Conservation (phyloP, 2,329 filamentous ascomycete species). For the Graphilbum fragrans region DNA sequence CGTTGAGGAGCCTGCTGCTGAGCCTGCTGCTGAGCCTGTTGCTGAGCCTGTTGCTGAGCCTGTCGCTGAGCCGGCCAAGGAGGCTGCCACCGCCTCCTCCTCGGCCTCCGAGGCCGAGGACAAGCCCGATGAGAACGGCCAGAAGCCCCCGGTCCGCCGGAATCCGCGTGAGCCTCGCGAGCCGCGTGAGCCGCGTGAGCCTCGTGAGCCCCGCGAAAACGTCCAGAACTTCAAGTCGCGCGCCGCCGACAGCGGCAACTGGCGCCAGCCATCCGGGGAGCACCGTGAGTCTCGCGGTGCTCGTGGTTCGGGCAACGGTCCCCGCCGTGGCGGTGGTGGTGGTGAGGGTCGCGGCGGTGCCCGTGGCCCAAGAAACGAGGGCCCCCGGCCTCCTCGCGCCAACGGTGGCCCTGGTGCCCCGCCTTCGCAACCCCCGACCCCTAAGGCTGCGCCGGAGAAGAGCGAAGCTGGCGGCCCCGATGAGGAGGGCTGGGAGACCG, state of each 20-base stretch:
- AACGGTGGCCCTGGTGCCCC: constrained; percentile 30
- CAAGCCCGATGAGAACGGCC: constrained; percentile 14
- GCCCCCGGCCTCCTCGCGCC: constrained; percentile 32
- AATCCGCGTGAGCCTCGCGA: constrained; percentile 17
- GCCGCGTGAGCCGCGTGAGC: constrained; percentile 20
- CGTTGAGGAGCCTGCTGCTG: constrained; percentile 1
- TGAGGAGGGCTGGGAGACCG: constrained; percentile 56
- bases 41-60: not conserved
- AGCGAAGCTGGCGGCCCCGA: constrained; percentile 20
- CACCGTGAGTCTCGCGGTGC: constrained; percentile 24
- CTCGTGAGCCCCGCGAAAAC: constrained; percentile 26
- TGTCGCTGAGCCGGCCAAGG: not conserved
- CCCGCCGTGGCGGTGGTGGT: constrained; percentile 24
- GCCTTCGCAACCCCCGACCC: constrained; percentile 17
- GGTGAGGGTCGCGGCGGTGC: constrained; percentile 23
- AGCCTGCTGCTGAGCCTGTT: constrained; percentile 9
- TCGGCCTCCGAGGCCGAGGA: too few species aligned
- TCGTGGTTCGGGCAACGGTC: constrained; percentile 29
- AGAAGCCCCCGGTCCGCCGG: constrained; percentile 19
- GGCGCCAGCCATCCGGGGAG: constrained; percentile 41
- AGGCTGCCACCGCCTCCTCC: not conserved
- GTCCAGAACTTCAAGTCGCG: constrained; percentile 38
- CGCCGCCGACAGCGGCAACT: constrained; percentile 46
- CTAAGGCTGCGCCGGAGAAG: constrained; percentile 19
- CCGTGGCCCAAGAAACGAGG: constrained; percentile 29